These are phyloP conservation scores for Pestalotiopsis sp. DNA, from an alignment of 2,329 filamentous ascomycete species.

Conservation along the genomic window DNA sequence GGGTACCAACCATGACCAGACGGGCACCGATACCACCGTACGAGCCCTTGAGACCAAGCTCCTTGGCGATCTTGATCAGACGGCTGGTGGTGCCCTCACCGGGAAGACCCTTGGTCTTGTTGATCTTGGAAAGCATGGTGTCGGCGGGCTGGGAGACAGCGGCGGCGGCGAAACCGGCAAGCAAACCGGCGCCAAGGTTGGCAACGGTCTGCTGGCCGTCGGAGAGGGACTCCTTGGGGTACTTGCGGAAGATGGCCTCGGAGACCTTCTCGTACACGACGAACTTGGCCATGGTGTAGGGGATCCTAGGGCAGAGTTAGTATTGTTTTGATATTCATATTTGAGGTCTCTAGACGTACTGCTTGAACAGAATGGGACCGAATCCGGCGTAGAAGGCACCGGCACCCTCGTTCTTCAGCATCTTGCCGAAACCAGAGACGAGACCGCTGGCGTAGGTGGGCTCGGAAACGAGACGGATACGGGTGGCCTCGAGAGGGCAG, in stretches of 20 bases:
- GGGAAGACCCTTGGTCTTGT: conserved; percentile 74
- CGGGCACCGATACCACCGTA: conserved; percentile 72
- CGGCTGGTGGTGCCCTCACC: conserved; percentile 72
- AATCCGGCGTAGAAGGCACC: conserved; percentile 77
- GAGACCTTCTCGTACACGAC: conserved; percentile 77
- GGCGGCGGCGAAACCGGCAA: conserved; percentile 76
- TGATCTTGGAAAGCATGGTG: conserved; percentile 81
- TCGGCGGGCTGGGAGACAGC: conserved; percentile 76
- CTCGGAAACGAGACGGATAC: conserved; percentile 75
- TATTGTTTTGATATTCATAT: background rate
- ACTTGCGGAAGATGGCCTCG: conserved; percentile 59
- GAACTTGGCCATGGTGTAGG: conserved; percentile 82
- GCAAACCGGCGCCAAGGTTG: conserved; percentile 73
- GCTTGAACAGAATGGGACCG: conserved; percentile 71
- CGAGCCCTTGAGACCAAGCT: conserved; percentile 68
- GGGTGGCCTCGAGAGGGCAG: conserved; percentile 75
- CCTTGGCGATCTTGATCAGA: conserved; percentile 73
- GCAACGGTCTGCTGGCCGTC: conserved; percentile 64
- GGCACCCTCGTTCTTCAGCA: conserved; percentile 67
- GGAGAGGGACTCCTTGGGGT: conserved; percentile 64
- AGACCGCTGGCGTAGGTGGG: conserved; percentile 70
- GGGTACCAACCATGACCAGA: conserved; percentile 71
- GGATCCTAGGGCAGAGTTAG: conserved; percentile 50
- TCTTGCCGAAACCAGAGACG: conserved; percentile 67
- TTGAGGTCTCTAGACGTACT: conserved; percentile 44